Base-by-base conservation (phyloP, 1,284 basidiomycete genomes). In the Fistulinella staudtii region DNA sequence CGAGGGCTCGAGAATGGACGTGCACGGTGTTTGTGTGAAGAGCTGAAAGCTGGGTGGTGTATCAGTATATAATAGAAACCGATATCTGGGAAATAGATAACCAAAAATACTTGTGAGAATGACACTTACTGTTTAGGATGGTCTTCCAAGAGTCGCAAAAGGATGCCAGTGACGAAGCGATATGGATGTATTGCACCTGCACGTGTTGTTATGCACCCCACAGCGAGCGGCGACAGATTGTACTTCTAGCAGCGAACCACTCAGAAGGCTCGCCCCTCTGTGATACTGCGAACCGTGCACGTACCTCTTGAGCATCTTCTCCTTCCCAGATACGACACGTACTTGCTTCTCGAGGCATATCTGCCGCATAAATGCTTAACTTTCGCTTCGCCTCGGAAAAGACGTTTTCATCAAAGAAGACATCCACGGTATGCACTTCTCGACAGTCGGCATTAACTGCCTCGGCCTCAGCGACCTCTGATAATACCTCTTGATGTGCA, bases 101-200 rank as follows among this genome's bases (percentile, higher is more conserved):
- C 28, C 3, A 5, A 39, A 38, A 15, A 24, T 5, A 43, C 18
- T 14, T 24, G n/a, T 13, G 23, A 29, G 42, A 21, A 29, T 7
- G 24, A 36, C 34, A 68, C 66, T 37, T 31, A 69, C 77, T 60
- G 59, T 27, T 71, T 61, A 18, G 69, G 58, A 48, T 76, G 68
- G 30, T 63, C 59, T 9, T 56, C 46, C 8, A 80, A 58, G 6
- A 82, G 67, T n/a, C 72, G 72, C 7, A 60, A 57, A 34, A 81
- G 58, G 18, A 81, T 67, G 3, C 68, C 67, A 2, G 76, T 79
- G 7, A 80, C 73, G 21, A 81, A 65, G n/a, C 75, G 72, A 55
- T 81, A 82, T 5, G 79, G 77, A 46, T 81, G 77, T 24, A 80
- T 55, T 0, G 78, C 72, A 8, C 75, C 79, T 7, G 72, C 79